A percentile compares a stretch with the other conserved stretches of the same genome.
Evolutionary conservation across 2,329 filamentous ascomycete genomes (phyloP).

Genomic region (Diaporthe vaccinii): DNA sequence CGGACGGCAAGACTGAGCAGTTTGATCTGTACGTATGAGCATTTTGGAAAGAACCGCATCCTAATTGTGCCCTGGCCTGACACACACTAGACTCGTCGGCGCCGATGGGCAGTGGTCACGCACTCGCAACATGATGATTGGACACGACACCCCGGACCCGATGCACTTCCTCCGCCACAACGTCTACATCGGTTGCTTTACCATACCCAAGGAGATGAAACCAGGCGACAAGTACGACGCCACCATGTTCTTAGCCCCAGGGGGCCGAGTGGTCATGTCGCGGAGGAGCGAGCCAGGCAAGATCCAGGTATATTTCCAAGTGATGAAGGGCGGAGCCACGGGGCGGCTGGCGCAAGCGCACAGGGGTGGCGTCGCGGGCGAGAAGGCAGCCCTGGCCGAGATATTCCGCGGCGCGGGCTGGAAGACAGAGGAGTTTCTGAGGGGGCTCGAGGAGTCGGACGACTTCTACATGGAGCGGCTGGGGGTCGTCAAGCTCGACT

Average conservation of each 20-base stretch:
- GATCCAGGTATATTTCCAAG: slow-evolving; percentile 26
- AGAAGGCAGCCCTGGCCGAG: slow-evolving; percentile 48
- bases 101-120: slow-evolving; percentile 67
- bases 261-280: slow-evolving; percentile 53
- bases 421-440: slow-evolving; percentile 51
- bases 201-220: slow-evolving; percentile 14
- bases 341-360: background rate
- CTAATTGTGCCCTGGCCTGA: background rate
- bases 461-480: slow-evolving; percentile 63
- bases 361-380: slow-evolving; percentile 37
- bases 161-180: slow-evolving; percentile 44
- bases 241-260: slow-evolving; percentile 44
- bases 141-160: slow-evolving; percentile 43
- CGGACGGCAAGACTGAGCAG: slow-evolving; percentile 55
- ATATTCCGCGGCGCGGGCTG: slow-evolving; percentile 54
- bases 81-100: slow-evolving; percentile 55
- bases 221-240: slow-evolving; percentile 1
- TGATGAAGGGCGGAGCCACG: background rate
- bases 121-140: slow-evolving; percentile 58
- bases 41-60: background rate
- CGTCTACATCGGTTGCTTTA: slow-evolving; percentile 45
- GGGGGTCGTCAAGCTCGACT: slow-evolving; percentile 58
- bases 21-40: slow-evolving; percentile 57
- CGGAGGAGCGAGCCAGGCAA: slow-evolving; percentile 46
- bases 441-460: slow-evolving; percentile 48